Percentiles rank a stretch among this genome's conserved stretches.
Conservation (phyloP, 2,329 filamentous ascomycete genomes). For the Colletotrichum sp. region DNA sequence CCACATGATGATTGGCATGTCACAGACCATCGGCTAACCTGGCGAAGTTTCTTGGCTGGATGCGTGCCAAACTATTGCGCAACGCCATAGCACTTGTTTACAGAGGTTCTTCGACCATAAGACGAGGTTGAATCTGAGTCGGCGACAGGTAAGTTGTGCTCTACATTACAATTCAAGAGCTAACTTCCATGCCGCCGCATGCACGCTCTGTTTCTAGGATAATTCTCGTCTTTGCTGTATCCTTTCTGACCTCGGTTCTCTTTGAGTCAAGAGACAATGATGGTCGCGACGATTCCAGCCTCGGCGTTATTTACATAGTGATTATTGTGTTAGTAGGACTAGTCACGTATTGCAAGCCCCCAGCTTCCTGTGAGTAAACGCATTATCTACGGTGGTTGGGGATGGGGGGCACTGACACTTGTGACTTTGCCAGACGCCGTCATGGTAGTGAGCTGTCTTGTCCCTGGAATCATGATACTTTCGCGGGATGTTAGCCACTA, state of each 20-base stretch:
- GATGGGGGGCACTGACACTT: background rate
- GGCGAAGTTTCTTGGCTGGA: background rate
- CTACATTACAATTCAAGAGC: background rate
- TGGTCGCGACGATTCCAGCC: background rate
- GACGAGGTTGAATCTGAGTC: background rate
- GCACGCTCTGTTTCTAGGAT: background rate
- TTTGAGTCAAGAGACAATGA: background rate
- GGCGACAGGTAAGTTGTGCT: background rate
- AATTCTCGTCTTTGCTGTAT: background rate
- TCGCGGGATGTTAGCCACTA: background rate
- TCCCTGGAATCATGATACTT: background rate
- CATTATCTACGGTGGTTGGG: rapidly evolving
- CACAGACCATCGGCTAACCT: background rate
- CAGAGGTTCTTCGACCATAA: rapidly evolving
- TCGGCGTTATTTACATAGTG: background rate
- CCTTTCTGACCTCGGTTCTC: background rate
- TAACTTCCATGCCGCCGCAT: background rate
- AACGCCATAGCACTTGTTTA: background rate
- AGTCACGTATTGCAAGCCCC: background rate
- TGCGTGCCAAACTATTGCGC: background rate
- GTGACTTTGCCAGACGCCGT: background rate
- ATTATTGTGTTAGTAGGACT: background rate
- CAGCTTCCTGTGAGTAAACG: background rate
- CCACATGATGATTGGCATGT: background rate
- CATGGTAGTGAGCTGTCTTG: background rate